Conservation (phyloP, 2,329 filamentous ascomycete genomes). For the Hypomyces rosellus region DNA sequence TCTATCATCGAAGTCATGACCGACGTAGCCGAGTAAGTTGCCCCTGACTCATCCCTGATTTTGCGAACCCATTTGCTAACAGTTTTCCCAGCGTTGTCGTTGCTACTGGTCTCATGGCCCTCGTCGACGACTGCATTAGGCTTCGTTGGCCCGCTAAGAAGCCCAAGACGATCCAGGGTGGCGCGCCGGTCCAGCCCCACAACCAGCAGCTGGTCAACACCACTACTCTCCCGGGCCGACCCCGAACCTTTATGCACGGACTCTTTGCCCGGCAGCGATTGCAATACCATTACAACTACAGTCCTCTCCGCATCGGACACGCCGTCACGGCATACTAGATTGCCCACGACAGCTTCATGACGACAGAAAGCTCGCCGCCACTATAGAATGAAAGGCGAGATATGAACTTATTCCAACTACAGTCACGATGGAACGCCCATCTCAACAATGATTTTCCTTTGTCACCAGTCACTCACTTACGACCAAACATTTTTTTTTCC, state of each 20-base stretch:
- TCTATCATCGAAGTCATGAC: constrained; percentile 61
- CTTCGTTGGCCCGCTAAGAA: constrained; percentile 58
- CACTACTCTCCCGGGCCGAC: background rate
- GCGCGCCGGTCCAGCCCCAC: constrained; percentile 10
- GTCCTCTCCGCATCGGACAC: constrained; percentile 9
- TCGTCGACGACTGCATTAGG: constrained; percentile 90
- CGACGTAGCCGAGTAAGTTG: constrained; percentile 77
- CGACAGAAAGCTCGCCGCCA: too few species aligned
- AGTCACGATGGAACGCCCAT: too few species aligned
- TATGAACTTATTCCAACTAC: too few species aligned
- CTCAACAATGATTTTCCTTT: too few species aligned
- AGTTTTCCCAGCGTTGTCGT: constrained; percentile 63
- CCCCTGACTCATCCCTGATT: background rate
- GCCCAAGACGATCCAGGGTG: constrained; percentile 12
- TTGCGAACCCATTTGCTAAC: constrained; percentile 1
- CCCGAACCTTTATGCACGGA: constrained; percentile 9
- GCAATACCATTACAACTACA: background rate
- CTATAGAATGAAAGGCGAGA: too few species aligned
- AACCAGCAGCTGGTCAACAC: background rate
- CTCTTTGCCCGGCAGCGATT: constrained; percentile 29
- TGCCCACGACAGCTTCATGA: background rate
- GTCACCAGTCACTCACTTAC: too few species aligned
- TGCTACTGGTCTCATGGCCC: constrained; percentile 78
- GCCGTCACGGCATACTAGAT: constrained; percentile 11
- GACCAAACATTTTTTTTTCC: too few species aligned